Evolutionary conservation across 129 eudicot species (phyloP).

Genomic region (Heracleum sosnowskyi): DNA sequence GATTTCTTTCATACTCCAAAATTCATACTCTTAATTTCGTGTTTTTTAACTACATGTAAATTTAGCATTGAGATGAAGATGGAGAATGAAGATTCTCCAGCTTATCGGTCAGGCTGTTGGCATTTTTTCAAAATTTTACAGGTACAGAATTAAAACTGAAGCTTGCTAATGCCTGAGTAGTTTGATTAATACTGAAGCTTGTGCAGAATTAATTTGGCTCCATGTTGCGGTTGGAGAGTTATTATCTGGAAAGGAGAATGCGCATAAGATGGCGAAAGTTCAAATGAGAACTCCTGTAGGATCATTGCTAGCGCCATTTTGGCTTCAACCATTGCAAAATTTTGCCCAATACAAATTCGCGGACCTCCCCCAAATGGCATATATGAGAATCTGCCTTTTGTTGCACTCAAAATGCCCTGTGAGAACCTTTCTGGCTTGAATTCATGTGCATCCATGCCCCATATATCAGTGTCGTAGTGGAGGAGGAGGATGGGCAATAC

Average conservation of each 20-base stretch:
- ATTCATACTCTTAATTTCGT: no score
- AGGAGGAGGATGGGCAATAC: slow-evolving; percentile 4
- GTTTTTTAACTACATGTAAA: no score
- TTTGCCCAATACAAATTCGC: slow-evolving; percentile 10
- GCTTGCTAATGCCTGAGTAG: neutral
- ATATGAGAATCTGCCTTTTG: slow-evolving; percentile 10
- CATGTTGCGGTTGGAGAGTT: slow-evolving; percentile 12
- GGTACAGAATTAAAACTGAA: neutral
- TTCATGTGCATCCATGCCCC: slow-evolving; percentile 7
- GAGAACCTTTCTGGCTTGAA: slow-evolving; percentile 13
- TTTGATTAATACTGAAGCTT: neutral
- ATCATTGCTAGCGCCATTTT: slow-evolving; percentile 11
- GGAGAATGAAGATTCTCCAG: neutral
- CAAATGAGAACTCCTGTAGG: slow-evolving; percentile 1
- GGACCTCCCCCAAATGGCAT: slow-evolving; percentile 7
- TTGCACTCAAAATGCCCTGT: slow-evolving; percentile 2
- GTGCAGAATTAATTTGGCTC: slow-evolving; percentile 1
- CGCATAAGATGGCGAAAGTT: slow-evolving; percentile 10
- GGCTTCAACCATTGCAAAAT: slow-evolving; percentile 12
- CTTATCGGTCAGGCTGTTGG: neutral
- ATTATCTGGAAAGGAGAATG: slow-evolving; percentile 9
- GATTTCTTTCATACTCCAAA: no score
- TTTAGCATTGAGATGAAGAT: neutral
- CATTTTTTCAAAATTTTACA: neutral
- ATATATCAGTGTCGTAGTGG: neutral